Conservation (phyloP, 2,329 filamentous ascomycete species). For the Tolypocladium guangdongense region DNA sequence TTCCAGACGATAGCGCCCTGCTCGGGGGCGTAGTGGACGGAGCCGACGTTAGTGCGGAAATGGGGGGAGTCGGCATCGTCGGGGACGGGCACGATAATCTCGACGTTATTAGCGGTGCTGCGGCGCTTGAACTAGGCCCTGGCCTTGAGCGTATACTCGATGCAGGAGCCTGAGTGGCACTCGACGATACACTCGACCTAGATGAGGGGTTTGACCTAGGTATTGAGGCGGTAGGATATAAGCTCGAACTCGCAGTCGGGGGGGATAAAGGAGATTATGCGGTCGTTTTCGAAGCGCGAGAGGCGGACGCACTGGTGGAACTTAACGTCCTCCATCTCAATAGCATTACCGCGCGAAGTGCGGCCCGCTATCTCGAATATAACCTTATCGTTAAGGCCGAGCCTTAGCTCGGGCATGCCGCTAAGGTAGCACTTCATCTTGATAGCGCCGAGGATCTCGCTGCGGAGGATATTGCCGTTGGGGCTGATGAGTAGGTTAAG, state of each 20-base stretch:
- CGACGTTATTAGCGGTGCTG: slow-evolving; percentile 96
- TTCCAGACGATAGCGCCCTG: slow-evolving; percentile 99
- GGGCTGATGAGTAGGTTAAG: slow-evolving; percentile 91
- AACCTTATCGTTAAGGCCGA: slow-evolving; percentile 96
- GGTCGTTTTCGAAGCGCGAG: slow-evolving; percentile 94
- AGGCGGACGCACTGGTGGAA: slow-evolving; percentile 97
- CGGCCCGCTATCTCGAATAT: slow-evolving; percentile 98
- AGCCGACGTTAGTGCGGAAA: slow-evolving; percentile 95
- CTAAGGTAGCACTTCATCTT: slow-evolving; percentile 99
- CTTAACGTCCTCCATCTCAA: slow-evolving; percentile 99
- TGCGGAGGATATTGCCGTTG: slow-evolving; percentile 88
- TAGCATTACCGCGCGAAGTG: slow-evolving; percentile 87
- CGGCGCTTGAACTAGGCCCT: slow-evolving; percentile 96
- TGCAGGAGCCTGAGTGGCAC: slow-evolving; percentile 85
- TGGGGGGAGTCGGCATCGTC: slow-evolving; percentile 94
- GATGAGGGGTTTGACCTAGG: slow-evolving; percentile 94
- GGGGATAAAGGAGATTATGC: slow-evolving; percentile 97
- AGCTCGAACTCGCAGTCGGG: slow-evolving; percentile 98
- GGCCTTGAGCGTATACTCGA: slow-evolving; percentile 99
- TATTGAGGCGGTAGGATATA: slow-evolving; percentile 98
- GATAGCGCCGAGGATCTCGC: slow-evolving; percentile 90
- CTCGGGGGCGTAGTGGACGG: slow-evolving; percentile 94
- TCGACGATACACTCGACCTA: slow-evolving; percentile 99
- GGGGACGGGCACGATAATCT: slow-evolving; percentile 92
- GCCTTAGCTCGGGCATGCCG: slow-evolving; percentile 90